A percentile compares a stretch with the other conserved stretches of the same genome.
phyloP scores from a whole-genome alignment of 805 yeast genomes.

The Jamesozyma piceae region DNA sequence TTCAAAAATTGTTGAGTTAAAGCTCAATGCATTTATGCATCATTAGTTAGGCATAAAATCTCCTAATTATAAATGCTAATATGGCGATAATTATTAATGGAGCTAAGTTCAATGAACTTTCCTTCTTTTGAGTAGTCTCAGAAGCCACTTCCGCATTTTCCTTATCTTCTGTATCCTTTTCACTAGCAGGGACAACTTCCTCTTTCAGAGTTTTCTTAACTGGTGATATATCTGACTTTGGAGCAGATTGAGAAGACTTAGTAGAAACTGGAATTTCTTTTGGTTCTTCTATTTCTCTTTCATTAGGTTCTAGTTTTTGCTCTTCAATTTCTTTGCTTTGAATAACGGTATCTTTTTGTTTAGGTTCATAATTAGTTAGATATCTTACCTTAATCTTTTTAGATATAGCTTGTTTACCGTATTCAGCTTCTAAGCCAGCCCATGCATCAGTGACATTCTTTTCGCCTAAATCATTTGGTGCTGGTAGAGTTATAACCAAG shows the following conservation, averaged over 20 bases:
- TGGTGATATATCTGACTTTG: background rate
- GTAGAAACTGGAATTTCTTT: background rate
- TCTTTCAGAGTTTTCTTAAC: background rate
- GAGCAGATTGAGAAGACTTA: background rate
- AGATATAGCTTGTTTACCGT: conserved; percentile 45
- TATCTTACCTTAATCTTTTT: conserved; percentile 62
- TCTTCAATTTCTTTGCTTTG: conserved; percentile 1
- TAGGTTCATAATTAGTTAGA: conserved; percentile 9
- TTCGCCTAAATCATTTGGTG: conserved; percentile 48
- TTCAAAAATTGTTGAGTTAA: background rate
- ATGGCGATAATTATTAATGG: conserved; percentile 44
- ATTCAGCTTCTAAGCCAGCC: conserved; percentile 58
- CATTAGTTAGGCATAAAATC: conserved; percentile 35
- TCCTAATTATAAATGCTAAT: conserved; percentile 51
- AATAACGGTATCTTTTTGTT: conserved; percentile 3
- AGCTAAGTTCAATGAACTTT: conserved; percentile 48
- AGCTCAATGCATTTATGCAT: background rate
- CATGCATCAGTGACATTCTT: conserved; percentile 59
- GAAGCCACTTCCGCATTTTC: conserved; percentile 7
- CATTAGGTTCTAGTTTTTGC: conserved; percentile 11
- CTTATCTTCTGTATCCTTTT: conserved; percentile 4
- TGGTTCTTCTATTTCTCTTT: conserved; percentile 6
- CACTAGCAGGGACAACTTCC: conserved; percentile 5
- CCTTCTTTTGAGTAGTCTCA: conserved; percentile 11
- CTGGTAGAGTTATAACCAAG: conserved; percentile 76